Conservation (phyloP, 202 grass and related monocot species). For the Eragrostis tef region DNA sequence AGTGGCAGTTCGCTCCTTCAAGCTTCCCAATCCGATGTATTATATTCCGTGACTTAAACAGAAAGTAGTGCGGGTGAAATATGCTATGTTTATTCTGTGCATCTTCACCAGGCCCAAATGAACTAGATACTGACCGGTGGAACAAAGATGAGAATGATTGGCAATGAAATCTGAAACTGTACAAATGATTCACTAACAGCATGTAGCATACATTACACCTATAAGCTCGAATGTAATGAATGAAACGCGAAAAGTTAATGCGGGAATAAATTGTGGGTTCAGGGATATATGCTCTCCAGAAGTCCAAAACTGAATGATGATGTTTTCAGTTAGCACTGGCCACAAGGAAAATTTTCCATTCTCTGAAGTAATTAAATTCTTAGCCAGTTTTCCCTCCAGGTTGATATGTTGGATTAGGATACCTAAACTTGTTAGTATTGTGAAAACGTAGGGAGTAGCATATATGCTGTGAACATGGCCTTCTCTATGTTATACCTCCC, state of each 20-base stretch:
- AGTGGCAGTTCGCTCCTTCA: constrained; percentile 71
- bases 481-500: too few relatives aligned
- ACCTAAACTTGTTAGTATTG: too few relatives aligned
- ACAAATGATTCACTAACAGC: constrained; percentile 35
- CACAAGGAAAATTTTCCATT: background rate
- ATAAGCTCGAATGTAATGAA: too few relatives aligned
- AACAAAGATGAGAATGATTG: constrained; percentile 14
- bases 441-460: too few relatives aligned
- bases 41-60: constrained; percentile 54
- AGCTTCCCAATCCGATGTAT: constrained; percentile 88
- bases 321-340: background rate
- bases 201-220: constrained; percentile 21
- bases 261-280: background rate
- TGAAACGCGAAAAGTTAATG: background rate
- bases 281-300: background rate
- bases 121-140: constrained; percentile 26
- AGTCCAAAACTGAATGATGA: background rate
- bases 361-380: background rate
- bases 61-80: background rate
- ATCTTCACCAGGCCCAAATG: background rate
- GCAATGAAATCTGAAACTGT: constrained; percentile 29
- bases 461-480: too few relatives aligned
- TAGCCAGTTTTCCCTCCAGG: background rate
- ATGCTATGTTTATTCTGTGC: constrained; percentile 41
- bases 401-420: too few relatives aligned